Percentiles rank a stretch among this genome's conserved stretches.
These are phyloP conservation scores for Hypomyces perniciosus DNA, from an alignment of 2,329 filamentous ascomycete species.

Conservation along the genomic window DNA sequence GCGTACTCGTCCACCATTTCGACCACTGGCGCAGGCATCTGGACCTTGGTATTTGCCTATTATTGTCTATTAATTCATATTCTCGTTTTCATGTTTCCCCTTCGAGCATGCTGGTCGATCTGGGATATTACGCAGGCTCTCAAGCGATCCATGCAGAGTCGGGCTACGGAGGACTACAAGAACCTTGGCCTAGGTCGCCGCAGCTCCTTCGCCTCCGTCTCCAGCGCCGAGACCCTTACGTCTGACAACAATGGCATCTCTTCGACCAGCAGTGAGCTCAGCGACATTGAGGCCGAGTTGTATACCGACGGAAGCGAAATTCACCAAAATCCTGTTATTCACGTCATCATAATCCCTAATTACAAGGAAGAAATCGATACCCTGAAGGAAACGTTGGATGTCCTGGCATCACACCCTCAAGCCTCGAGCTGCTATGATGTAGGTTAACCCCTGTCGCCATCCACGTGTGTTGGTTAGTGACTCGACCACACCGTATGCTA, in stretches of 20 bases:
- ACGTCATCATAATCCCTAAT: slow-evolving; percentile 65
- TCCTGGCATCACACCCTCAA: slow-evolving; percentile 60
- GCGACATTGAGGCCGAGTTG: slow-evolving; percentile 43
- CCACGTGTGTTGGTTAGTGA: not conserved
- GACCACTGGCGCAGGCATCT: slow-evolving; percentile 39
- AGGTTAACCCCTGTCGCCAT: slow-evolving; percentile 31
- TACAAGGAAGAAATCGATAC: slow-evolving; percentile 69
- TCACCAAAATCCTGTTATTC: slow-evolving; percentile 44
- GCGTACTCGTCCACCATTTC: slow-evolving; percentile 26
- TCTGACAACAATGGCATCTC: slow-evolving; percentile 38
- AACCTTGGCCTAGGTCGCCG: slow-evolving; percentile 43
- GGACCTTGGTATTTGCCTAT: slow-evolving; percentile 52
- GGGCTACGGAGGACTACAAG: slow-evolving; percentile 39
- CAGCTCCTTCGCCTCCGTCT: slow-evolving; percentile 48
- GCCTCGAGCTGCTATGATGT: slow-evolving; percentile 63
- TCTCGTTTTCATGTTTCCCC: slow-evolving; percentile 56
- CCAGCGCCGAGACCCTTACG: slow-evolving; percentile 50
- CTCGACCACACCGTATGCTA: not conserved
- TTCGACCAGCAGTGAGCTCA: slow-evolving; percentile 45
- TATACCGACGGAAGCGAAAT: slow-evolving; percentile 39
- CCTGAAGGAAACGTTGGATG: slow-evolving; percentile 60
- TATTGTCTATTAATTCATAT: slow-evolving; percentile 62
- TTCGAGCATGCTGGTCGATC: slow-evolving; percentile 57
- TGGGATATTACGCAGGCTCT: slow-evolving; percentile 50
- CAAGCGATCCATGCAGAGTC: slow-evolving; percentile 39